Evolutionary conservation across 768 basidiomycete genomes (phyloP), one percentile per base, ranked within the genome.

Genomic region (Pleurotus eryngii): DNA sequence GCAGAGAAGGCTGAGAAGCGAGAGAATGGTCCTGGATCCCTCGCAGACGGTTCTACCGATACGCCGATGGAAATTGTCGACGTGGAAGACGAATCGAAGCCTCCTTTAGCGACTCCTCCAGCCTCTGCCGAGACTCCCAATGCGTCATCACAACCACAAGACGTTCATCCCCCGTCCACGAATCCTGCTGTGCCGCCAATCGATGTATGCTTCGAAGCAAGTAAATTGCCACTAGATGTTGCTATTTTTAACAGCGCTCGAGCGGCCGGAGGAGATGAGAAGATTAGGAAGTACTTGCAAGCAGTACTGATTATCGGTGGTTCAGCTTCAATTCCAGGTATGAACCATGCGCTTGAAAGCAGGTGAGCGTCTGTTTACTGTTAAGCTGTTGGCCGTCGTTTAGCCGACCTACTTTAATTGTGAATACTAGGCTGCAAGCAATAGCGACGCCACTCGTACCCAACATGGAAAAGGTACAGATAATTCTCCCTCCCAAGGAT

Each of bases 401-500:
- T 20, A 42, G 12, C 46, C 46, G 38, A 27, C 17, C 43, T 43
- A 45, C 45, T 49, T 38, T 46, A 49, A 42, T 46, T 55, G 22
- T 55, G 57, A 40, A 7, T 55, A 56, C 50, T 54, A 89, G 90
- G 64, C 65, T 92, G 45, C 89, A 92, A 66, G 92, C 89, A 0
- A 92, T 93, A 55, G 89, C 90, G 8, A 90, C 88, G 7, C 89
- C 91, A 4, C 71, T 95, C 42, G 87, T 92, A 14, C 81, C 82
- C 14, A 87, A 86, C 66, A 92, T 95, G 85, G 88, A 90, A 66
- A 90, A 89, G 64, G 89, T 96, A 5, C 85, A 89, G 61, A 91
- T 97, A 58, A 90, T 98, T 46, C 92, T 94, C n/a, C 89, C 94
- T 2, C 95, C 95, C 1, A 90, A 95, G 68, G 92, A 94, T 59